These are phyloP conservation scores for Boletus rubropictus DNA, from an alignment of 768 basidiomycete species.

Conservation along the genomic window DNA sequence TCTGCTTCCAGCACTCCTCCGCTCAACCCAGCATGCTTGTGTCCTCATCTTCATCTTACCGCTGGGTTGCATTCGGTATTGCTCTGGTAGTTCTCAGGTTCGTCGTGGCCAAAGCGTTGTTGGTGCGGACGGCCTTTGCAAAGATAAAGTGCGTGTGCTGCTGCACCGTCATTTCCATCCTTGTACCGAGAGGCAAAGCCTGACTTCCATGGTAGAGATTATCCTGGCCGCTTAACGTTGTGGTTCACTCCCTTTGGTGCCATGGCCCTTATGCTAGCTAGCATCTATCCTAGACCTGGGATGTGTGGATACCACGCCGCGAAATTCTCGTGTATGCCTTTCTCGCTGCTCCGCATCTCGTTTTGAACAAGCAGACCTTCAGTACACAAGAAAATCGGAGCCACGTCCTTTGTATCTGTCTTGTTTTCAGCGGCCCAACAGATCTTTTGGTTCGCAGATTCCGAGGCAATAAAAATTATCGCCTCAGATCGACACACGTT, in stretches of 20 bases:
- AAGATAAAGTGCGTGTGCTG: slow-evolving; percentile 13
- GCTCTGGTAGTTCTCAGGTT: slow-evolving; percentile 9
- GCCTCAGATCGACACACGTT: slow-evolving; percentile 32
- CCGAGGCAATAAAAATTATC: slow-evolving; percentile 37
- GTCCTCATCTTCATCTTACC: background rate
- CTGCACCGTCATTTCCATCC: background rate
- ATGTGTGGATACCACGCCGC: slow-evolving; percentile 32
- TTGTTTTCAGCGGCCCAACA: slow-evolving; percentile 27
- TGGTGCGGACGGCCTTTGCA: slow-evolving; percentile 11
- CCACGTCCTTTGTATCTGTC: slow-evolving; percentile 36
- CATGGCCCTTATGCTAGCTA: slow-evolving; percentile 22
- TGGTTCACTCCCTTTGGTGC: slow-evolving; percentile 34
- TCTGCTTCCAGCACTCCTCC: background rate
- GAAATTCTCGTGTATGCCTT: slow-evolving; percentile 33
- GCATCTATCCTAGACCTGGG: slow-evolving; percentile 32
- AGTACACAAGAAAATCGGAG: slow-evolving; percentile 39
- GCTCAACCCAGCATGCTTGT: slow-evolving; percentile 6
- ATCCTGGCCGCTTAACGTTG: slow-evolving; percentile 14
- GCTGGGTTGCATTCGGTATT: slow-evolving; percentile 5
- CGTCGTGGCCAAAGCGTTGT: slow-evolving; percentile 1
- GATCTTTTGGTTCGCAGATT: slow-evolving; percentile 40
- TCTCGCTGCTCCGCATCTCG: no score
- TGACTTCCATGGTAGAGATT: slow-evolving; percentile 7
- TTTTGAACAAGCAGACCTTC: background rate
- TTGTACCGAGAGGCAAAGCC: background rate